A percentile compares a stretch with the other conserved stretches of the same genome.
Evolutionary conservation across 345 rosid species (phyloP).

Genomic region (Hibiscus trionum): DNA sequence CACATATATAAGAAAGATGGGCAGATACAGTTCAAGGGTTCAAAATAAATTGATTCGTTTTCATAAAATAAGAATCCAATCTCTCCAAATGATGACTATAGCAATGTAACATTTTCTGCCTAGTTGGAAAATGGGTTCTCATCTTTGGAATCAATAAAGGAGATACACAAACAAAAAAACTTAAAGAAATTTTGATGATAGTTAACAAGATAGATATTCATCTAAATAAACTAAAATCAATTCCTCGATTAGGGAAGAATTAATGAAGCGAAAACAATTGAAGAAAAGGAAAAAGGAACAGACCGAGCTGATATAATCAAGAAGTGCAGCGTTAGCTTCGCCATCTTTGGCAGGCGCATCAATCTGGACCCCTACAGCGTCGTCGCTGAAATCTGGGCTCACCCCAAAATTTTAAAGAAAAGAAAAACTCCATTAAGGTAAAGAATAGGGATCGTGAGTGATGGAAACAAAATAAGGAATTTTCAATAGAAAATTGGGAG

Average conservation of each 20-base stretch:
- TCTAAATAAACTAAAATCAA: not conserved
- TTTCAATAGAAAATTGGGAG: not conserved
- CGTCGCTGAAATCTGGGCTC: slow-evolving; percentile 61
- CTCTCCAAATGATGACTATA: not conserved
- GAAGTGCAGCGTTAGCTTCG: slow-evolving; percentile 85
- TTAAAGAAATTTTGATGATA: not conserved
- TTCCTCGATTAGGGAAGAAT: not conserved
- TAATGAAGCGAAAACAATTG: not conserved
- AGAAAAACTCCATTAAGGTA: not conserved
- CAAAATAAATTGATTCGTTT: not conserved
- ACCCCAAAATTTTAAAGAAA: not conserved
- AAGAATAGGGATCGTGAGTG: not conserved
- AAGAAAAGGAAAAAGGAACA: slow-evolving; percentile 8
- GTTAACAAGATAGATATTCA: not conserved
- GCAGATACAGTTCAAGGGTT: not conserved
- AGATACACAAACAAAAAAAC: not conserved
- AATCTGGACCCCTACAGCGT: slow-evolving; percentile 76
- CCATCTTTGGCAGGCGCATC: slow-evolving; percentile 95
- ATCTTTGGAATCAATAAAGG: not conserved
- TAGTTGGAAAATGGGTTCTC: not conserved
- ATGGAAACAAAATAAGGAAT: not conserved
- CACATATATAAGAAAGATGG: not conserved
- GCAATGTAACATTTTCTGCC: not conserved
- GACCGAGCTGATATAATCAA: slow-evolving; percentile 82
- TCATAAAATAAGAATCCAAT: not conserved